These are phyloP conservation scores for Beauveria australis DNA, from an alignment of 2,329 filamentous ascomycete genomes.

Conservation along the genomic window DNA sequence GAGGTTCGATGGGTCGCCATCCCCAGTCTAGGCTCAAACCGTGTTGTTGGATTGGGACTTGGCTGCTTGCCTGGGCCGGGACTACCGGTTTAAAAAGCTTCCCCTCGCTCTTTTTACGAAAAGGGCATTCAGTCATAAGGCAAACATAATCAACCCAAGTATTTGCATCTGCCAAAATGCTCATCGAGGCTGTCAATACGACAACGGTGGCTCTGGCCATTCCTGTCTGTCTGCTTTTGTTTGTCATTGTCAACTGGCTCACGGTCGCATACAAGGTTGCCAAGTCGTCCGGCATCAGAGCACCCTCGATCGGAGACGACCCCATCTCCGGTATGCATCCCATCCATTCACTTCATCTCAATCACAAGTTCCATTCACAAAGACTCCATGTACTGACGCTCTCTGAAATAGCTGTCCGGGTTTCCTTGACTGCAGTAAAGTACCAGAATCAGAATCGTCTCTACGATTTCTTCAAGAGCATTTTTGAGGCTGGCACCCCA, in stretches of 20 bases:
- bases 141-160: neutral
- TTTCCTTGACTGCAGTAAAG: neutral
- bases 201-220: slow-evolving; percentile 5
- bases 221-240: neutral
- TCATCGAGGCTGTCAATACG: neutral
- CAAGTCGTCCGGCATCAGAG: slow-evolving; percentile 2
- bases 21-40: neutral
- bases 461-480: slow-evolving; percentile 22
- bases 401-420: neutral
- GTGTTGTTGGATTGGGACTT: neutral
- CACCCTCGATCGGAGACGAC: neutral
- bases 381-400: neutral
- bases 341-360: neutral
- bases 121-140: neutral
- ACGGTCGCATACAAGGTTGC: neutral
- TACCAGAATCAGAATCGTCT: slow-evolving; percentile 20
- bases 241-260: neutral
- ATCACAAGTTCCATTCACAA: neutral
- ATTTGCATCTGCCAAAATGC: neutral
- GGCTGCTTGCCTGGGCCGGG: neutral
- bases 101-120: neutral
- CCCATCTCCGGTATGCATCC: neutral
- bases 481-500: slow-evolving; percentile 22
- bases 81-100: neutral
- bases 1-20: neutral